Evolutionary conservation across 306 rosid genomes (phyloP).

Genomic region (Lagenaria siceraria): DNA sequence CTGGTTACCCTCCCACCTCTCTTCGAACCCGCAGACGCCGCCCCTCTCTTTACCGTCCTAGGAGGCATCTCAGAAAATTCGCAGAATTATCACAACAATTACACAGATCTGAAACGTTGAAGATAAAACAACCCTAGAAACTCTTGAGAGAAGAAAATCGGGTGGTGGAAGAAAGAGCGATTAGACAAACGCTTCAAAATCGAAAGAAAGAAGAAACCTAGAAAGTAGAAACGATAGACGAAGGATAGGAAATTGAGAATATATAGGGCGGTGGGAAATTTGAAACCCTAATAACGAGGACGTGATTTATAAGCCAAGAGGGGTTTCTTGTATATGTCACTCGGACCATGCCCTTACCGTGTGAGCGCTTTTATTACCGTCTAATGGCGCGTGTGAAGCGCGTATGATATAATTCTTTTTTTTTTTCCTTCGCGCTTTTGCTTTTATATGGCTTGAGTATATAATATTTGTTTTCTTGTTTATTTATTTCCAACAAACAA

Average conservation of each 20-base stretch:
- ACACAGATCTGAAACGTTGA: neutral
- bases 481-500: too few relatives aligned
- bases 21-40: conserved; percentile 36
- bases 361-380: neutral
- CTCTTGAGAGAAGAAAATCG: neutral
- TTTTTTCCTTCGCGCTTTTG: too few relatives aligned
- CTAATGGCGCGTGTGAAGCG: neutral
- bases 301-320: neutral
- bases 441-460: too few relatives aligned
- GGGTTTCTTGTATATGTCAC: neutral
- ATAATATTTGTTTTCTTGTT: too few relatives aligned
- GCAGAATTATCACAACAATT: neutral
- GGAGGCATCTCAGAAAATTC: conserved; percentile 53
- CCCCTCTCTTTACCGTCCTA: conserved; percentile 71
- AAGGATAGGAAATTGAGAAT: neutral
- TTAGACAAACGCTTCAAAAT: neutral
- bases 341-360: neutral
- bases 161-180: neutral
- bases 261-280: neutral
- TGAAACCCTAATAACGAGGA: conserved; percentile 4
- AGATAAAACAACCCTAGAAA: neutral
- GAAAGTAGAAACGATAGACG: neutral
- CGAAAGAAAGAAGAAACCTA: neutral
- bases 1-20: conserved; percentile 45
- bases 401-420: neutral